Evolutionary conservation across 2,329 filamentous ascomycete species (phyloP).

Genomic region (Penicillium janthinellum): DNA sequence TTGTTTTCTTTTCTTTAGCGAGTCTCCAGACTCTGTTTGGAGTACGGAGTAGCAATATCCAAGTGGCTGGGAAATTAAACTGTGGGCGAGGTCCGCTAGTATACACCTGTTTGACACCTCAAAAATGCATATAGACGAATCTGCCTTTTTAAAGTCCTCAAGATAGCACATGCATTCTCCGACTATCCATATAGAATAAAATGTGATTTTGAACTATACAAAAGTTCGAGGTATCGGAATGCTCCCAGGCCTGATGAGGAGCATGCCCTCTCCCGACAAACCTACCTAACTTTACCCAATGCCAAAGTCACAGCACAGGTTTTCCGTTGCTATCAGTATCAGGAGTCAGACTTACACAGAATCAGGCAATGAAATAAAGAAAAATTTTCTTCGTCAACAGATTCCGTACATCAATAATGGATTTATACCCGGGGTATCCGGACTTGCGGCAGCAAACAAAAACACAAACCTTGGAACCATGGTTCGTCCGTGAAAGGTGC

Average conservation of each 20-base stretch:
- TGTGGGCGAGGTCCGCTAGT: slow-evolving; percentile 6
- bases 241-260: neutral
- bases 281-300: neutral
- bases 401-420: neutral
- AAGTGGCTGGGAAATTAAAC: slow-evolving; percentile 15
- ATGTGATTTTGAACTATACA: too few relatives aligned
- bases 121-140: neutral
- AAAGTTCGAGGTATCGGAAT: neutral
- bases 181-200: neutral
- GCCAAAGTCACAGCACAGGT: too few relatives aligned
- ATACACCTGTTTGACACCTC: neutral
- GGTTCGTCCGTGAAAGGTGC: neutral
- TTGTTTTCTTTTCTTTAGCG: neutral
- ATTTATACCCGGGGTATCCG: neutral
- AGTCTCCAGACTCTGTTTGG: too few relatives aligned
- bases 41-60: neutral
- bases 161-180: neutral
- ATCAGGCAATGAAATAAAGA: neutral
- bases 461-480: slow-evolving; percentile 11
- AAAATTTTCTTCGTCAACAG: neutral
- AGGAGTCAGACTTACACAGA: neutral
- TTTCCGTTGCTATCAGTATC: too few relatives aligned
- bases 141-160: neutral
- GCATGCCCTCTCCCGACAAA: neutral
- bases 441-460: slow-evolving; percentile 10